Base-by-base conservation (phyloP, 768 basidiomycete species). In the Suillus discolor region DNA sequence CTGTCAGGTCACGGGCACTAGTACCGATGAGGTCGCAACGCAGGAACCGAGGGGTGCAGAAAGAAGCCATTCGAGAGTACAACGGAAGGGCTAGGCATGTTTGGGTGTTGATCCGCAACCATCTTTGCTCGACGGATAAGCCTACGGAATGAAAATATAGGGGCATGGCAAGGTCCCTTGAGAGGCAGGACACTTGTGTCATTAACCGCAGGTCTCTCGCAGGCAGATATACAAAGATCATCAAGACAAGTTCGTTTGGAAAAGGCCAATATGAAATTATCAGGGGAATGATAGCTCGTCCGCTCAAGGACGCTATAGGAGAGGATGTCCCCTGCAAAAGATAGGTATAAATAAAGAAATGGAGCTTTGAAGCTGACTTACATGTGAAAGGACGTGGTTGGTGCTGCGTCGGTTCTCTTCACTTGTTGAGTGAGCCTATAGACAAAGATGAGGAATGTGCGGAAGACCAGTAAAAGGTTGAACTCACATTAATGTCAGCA, bases 21-120 rank as follows among this genome's bases (percentile, higher is more conserved):
- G 45, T 41, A 8, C 34, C 25, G 11, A 1, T 31, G 7, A 45
- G 47, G 4, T 47, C 47, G 5, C 47, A 61, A 34, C 23, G 38
- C 31, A 65, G 25, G 18, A 51, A 60, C 16, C 39, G 47, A 16
- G 57, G 57, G 38, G 16, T 9, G 34, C 38, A 49, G 64, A 60
- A 65, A 23, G 20, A 47, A 6, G 44, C 28, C n/a, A 16, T 49
- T 25, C 47, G 38, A 6, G 45, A 51, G 57, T 60, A 65, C 23
- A 65, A 34, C 15, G 36, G 34, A 4, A 65, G 47, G 1, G 64
- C 44, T 23, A n/a, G 18, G 45, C 57, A 65, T 16, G 6, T 59
- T 6, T 59, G 38, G 4, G 51, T 25, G 15, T 61, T 34, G 38
- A 65, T 36, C 0, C 20, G 38, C 18, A 49, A 20, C 64, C 57